phyloP scores from a whole-genome alignment of 805 yeast species.

The Wickerhamiella lipophila region DNA sequence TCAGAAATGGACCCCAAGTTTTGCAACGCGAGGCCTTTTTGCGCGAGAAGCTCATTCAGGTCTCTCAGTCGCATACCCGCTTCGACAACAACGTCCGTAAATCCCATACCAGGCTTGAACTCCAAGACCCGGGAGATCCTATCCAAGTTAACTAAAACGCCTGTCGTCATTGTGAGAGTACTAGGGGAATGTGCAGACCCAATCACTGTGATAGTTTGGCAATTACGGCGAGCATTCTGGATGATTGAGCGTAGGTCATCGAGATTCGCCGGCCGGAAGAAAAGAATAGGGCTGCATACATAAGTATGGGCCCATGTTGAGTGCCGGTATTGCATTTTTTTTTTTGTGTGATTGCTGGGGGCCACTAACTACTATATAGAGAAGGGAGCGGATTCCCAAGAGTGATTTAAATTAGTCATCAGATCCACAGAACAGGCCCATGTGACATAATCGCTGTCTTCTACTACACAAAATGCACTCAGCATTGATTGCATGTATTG shows the following conservation, averaged over 20 bases:
- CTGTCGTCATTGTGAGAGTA: slow-evolving; percentile 72
- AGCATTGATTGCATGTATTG: not conserved
- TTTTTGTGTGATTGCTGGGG: not conserved
- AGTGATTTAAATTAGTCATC: not conserved
- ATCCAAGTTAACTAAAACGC: slow-evolving; percentile 83
- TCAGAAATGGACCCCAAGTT: slow-evolving; percentile 88
- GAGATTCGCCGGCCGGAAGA: slow-evolving; percentile 59
- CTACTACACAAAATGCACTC: not conserved
- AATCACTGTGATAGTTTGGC: slow-evolving; percentile 63
- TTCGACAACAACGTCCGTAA: slow-evolving; percentile 84
- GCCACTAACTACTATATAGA: not conserved
- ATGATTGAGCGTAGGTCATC: slow-evolving; percentile 63
- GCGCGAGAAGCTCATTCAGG: slow-evolving; percentile 52
- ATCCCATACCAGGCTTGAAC: slow-evolving; percentile 42
- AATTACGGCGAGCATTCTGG: slow-evolving; percentile 43
- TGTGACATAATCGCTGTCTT: not conserved
- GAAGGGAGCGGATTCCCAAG: too few species aligned
- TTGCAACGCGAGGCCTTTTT: slow-evolving; percentile 65
- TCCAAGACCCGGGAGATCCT: slow-evolving; percentile 46
- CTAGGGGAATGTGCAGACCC: slow-evolving; percentile 97
- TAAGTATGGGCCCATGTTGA: slow-evolving; percentile 89
- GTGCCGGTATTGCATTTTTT: slow-evolving; percentile 28
- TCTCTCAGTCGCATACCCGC: slow-evolving; percentile 77
- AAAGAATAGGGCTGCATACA: slow-evolving; percentile 58
- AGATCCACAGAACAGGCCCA: not conserved